Percentiles rank a stretch among this genome's conserved stretches.
These are phyloP conservation scores for Emericellopsis atlantica DNA, from an alignment of 2,329 filamentous ascomycete genomes.

Conservation along the genomic window DNA sequence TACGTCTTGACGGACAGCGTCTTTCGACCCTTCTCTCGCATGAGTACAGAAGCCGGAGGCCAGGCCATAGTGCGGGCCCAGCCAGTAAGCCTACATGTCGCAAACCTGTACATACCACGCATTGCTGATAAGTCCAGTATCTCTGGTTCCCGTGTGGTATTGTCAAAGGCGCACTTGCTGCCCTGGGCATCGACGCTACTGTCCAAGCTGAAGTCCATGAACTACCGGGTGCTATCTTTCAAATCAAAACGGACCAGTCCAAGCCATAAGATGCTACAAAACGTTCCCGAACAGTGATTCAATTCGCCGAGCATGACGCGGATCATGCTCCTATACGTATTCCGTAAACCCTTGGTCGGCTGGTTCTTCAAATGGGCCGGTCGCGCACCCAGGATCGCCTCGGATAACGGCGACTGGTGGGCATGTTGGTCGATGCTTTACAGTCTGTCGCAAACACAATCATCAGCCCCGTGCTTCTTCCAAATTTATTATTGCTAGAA, in stretches of 20 bases:
- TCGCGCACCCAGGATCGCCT: neutral
- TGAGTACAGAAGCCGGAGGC: conserved; percentile 71
- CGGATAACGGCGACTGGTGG: neutral
- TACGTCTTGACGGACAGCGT: conserved; percentile 91
- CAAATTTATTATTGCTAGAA: conserved; percentile 22
- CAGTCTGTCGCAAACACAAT: conserved; percentile 20
- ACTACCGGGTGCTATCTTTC: conserved; percentile 80
- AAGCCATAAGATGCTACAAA: conserved; percentile 37
- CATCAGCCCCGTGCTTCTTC: conserved; percentile 21
- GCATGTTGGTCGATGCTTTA: conserved; percentile 6
- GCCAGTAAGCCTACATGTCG: conserved; percentile 45
- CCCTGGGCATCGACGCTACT: conserved; percentile 78
- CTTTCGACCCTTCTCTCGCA: conserved; percentile 78
- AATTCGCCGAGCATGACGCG: neutral
- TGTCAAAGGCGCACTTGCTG: conserved; percentile 83
- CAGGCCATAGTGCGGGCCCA: conserved; percentile 66
- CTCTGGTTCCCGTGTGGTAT: conserved; percentile 93
- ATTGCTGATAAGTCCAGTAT: conserved; percentile 41
- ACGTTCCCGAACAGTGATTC: neutral
- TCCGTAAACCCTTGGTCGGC: too few relatives aligned
- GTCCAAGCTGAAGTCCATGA: conserved; percentile 86
- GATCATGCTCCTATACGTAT: too few relatives aligned
- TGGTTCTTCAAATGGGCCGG: neutral
- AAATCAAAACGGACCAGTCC: conserved; percentile 72
- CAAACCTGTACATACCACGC: conserved; percentile 2